phyloP scores from a whole-genome alignment of 768 basidiomycete genomes.

The Mycena crocata region DNA sequence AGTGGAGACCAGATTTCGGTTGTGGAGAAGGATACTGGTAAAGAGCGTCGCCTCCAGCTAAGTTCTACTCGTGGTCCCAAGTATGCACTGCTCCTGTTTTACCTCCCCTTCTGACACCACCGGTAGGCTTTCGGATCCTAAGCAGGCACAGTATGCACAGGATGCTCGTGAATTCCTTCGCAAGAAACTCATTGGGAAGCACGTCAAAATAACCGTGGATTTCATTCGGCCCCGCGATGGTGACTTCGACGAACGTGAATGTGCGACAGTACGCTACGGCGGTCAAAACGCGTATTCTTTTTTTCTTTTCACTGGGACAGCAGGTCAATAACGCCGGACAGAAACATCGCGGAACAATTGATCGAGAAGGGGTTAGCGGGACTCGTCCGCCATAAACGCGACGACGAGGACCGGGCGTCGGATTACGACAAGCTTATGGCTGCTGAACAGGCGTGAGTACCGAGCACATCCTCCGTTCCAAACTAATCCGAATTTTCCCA shows the following conservation, averaged over 20 bases:
- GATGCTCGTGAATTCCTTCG: conserved; percentile 95
- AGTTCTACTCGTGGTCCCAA: conserved; percentile 90
- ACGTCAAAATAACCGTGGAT: conserved; percentile 85
- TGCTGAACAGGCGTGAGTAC: conserved; percentile 88
- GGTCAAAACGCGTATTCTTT: conserved; percentile 73
- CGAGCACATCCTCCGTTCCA: background rate
- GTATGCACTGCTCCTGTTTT: conserved; percentile 49
- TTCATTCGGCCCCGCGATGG: conserved; percentile 93
- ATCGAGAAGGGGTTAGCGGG: conserved; percentile 94
- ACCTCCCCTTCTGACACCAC: conserved; percentile 9
- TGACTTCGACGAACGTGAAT: conserved; percentile 93
- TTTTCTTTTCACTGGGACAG: background rate
- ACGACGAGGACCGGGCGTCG: conserved; percentile 95
- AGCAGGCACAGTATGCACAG: conserved; percentile 87
- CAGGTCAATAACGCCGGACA: conserved; percentile 44
- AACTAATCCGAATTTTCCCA: conserved; percentile 46
- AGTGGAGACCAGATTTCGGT: conserved; percentile 92
- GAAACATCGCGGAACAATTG: conserved; percentile 92
- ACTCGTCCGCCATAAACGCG: conserved; percentile 91
- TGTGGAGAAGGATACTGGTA: conserved; percentile 73
- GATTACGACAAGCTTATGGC: conserved; percentile 97
- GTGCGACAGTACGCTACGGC: conserved; percentile 89
- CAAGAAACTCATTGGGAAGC: conserved; percentile 92
- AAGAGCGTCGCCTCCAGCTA: conserved; percentile 87
- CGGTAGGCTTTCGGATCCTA: conserved; percentile 82